Conservation (phyloP, 371 early-diverging fungal genomes). For the Batkoa obscura region DNA sequence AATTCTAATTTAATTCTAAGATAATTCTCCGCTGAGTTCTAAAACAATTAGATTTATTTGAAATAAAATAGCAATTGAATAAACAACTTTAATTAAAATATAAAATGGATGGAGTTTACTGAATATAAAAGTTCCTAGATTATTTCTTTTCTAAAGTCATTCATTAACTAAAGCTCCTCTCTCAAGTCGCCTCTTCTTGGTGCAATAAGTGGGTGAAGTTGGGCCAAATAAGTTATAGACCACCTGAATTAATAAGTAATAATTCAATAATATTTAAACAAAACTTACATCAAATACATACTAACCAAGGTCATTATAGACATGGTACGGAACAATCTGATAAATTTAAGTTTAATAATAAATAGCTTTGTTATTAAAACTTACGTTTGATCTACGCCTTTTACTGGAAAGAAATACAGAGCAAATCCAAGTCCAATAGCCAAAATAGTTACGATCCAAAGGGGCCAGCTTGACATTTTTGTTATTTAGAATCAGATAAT, state of each 20-base stretch:
- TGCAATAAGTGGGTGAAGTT: conserved; percentile 43
- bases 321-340: conserved; percentile 4
- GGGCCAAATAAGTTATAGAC: conserved; percentile 50
- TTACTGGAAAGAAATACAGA: conserved; percentile 1
- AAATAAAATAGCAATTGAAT: no score
- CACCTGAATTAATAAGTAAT: conserved; percentile 21
- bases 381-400: background rate
- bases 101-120: no score
- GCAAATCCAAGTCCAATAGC: background rate
- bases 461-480: background rate
- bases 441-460: background rate
- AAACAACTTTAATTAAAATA: no score
- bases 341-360: background rate
- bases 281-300: conserved; percentile 30
- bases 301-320: conserved; percentile 37
- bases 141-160: no score
- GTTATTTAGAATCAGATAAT: no score
- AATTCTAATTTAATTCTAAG: no score
- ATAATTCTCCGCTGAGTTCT: no score
- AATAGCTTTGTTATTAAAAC: background rate
- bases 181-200: conserved; percentile 37
- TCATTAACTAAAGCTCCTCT: conserved; percentile 9
- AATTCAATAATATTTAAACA: background rate
- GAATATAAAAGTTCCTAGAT: no score
- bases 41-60: no score